Conservation (phyloP, 257 asterid genomes). For the Paraleonurus japonicus region DNA sequence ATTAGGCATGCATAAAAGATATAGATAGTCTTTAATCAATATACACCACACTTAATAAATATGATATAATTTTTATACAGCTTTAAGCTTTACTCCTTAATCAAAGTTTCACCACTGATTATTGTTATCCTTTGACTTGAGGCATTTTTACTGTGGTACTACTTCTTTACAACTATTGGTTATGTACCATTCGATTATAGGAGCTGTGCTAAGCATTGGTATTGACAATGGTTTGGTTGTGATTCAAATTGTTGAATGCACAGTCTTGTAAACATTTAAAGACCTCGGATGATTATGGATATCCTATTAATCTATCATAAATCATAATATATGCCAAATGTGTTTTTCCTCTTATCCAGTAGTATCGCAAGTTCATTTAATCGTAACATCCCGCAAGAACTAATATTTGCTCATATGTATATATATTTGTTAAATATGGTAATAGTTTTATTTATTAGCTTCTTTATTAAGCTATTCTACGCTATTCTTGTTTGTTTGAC, state of each 20-base stretch:
- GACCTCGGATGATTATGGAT: neutral
- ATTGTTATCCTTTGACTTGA: neutral
- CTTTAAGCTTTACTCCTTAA: neutral
- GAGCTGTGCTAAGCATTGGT: neutral
- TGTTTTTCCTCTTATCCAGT: neutral
- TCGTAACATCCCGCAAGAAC: neutral
- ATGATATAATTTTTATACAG: neutral
- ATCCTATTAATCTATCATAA: neutral
- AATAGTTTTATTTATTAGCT: neutral
- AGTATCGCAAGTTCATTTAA: neutral
- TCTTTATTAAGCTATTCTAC: neutral
- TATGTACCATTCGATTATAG: neutral
- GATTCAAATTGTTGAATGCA: neutral
- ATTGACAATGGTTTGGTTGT: constrained; percentile 2
- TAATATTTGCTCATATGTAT: neutral
- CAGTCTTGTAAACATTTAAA: neutral
- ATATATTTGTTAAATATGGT: neutral
- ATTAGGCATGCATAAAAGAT: constrained; percentile 2
- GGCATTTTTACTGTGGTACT: neutral
- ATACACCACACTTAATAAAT: neutral
- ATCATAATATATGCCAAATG: neutral
- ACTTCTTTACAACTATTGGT: neutral
- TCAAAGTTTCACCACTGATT: neutral
- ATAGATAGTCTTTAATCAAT: neutral
- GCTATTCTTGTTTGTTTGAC: neutral